Evolutionary conservation across 768 basidiomycete species (phyloP).

Genomic region (Trametes elegans): DNA sequence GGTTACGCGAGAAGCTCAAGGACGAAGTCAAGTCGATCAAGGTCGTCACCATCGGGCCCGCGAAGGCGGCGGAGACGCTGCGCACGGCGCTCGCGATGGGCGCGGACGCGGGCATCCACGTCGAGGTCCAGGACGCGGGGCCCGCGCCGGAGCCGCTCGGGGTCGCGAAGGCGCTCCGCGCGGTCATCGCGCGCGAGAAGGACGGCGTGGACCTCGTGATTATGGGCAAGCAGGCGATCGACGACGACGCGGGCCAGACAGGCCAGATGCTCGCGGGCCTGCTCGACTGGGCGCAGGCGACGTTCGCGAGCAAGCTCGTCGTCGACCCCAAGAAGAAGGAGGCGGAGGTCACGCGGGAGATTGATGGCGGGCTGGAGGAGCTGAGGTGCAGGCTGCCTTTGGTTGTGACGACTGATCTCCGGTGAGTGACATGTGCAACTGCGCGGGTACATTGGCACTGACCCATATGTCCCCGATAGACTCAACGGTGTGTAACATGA

Average conservation of each 20-base stretch:
- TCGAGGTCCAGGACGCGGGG: constrained; percentile 74
- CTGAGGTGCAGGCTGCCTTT: constrained; percentile 77
- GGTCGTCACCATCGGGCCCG: constrained; percentile 90
- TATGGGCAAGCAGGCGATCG: constrained; percentile 97
- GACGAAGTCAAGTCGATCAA: constrained; percentile 81
- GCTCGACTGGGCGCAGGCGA: constrained; percentile 90
- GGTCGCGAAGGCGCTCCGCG: constrained; percentile 82
- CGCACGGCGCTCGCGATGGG: constrained; percentile 98
- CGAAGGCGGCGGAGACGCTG: constrained; percentile 86
- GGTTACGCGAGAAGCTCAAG: constrained; percentile 83
- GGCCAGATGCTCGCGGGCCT: constrained; percentile 97
- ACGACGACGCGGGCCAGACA: constrained; percentile 93
- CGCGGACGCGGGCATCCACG: constrained; percentile 88
- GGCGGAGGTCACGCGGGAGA: constrained; percentile 79
- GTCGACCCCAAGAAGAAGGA: constrained; percentile 61
- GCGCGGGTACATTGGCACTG: background rate
- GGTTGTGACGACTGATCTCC: constrained; percentile 88
- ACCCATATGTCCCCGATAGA: constrained; percentile 35
- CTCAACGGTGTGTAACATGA: constrained; percentile 58
- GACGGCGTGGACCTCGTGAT: constrained; percentile 82
- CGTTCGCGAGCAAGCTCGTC: constrained; percentile 87
- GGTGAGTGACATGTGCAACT: constrained; percentile 46
- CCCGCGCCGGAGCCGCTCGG: constrained; percentile 87
- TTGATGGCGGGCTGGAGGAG: constrained; percentile 92
- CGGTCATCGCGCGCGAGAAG: constrained; percentile 64